A percentile compares a stretch with the other conserved stretches of the same genome.
phyloP scores from a whole-genome alignment of 805 yeast species.

The Schizosaccharomyces octosporus region DNA sequence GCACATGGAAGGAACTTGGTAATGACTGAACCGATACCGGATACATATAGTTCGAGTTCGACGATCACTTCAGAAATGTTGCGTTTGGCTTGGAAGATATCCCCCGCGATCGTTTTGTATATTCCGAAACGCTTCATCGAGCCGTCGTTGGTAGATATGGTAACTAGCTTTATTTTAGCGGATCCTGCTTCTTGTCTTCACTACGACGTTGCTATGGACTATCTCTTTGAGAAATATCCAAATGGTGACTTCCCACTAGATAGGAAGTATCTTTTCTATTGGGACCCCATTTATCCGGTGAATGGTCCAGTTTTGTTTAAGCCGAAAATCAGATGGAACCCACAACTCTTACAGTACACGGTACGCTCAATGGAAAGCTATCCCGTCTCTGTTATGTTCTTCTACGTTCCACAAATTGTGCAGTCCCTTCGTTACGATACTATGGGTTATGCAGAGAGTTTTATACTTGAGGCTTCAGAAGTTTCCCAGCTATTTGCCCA shows the following conservation, averaged over 20 bases:
- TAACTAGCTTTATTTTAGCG: constrained; percentile 23
- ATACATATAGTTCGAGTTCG: neutral
- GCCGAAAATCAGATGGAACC: constrained; percentile 43
- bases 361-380: constrained; percentile 74
- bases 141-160: constrained; percentile 15
- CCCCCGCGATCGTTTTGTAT: constrained; percentile 51
- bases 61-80: constrained; percentile 5
- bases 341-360: constrained; percentile 58
- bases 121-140: constrained; percentile 35
- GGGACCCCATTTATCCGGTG: constrained; percentile 59
- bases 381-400: constrained; percentile 70
- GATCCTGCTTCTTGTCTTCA: constrained; percentile 36
- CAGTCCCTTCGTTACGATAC: constrained; percentile 68
- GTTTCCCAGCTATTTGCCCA: constrained; percentile 83
- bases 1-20: constrained; percentile 7
- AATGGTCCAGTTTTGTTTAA: constrained; percentile 64
- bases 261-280: constrained; percentile 21
- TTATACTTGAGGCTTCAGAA: constrained; percentile 75
- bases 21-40: neutral
- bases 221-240: constrained; percentile 16
- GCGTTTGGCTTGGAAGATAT: constrained; percentile 29
- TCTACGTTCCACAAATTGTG: constrained; percentile 94
- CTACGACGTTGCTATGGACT: constrained; percentile 35
- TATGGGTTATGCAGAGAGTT: constrained; percentile 65
- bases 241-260: constrained; percentile 4